Percentiles rank a stretch among this genome's conserved stretches.
Evolutionary conservation across 2,329 filamentous ascomycete genomes (phyloP).

Genomic region (Colletotrichum eleusines): DNA sequence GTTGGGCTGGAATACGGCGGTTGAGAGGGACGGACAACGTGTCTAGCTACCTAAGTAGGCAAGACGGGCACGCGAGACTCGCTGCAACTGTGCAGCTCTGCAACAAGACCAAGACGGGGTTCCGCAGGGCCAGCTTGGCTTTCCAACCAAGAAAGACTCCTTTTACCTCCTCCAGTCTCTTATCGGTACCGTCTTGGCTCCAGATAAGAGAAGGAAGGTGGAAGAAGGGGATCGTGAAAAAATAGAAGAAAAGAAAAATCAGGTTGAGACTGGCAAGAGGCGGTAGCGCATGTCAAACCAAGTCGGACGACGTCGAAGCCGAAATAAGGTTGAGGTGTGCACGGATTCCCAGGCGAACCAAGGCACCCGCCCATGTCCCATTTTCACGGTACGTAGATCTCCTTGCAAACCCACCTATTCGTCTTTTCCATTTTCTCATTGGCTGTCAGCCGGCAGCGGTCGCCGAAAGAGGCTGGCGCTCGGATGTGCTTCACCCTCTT

Average conservation of each 20-base stretch:
- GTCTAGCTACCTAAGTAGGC: too few species aligned
- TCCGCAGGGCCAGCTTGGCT: conserved; percentile 2
- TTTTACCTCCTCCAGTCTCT: background rate
- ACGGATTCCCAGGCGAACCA: conserved; percentile 10
- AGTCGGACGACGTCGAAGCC: conserved; percentile 49
- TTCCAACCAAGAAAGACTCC: too few species aligned
- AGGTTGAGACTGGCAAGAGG: conserved; percentile 26
- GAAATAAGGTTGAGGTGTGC: conserved; percentile 51
- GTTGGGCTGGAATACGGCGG: too few species aligned
- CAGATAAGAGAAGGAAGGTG: background rate
- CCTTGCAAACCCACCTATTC: conserved; percentile 21
- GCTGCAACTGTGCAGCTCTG: conserved; percentile 11
- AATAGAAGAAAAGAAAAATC: background rate
- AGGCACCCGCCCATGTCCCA: conserved; percentile 40
- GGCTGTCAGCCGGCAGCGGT: background rate
- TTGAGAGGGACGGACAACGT: too few species aligned
- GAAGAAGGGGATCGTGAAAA: background rate
- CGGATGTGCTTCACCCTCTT: conserved; percentile 47
- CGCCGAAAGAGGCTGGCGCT: conserved; percentile 32
- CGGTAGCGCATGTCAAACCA: conserved; percentile 36
- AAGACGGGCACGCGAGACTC: conserved; percentile 1
- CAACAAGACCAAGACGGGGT: conserved; percentile 13
- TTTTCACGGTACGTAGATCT: background rate
- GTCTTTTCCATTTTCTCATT: background rate
- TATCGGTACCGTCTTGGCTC: background rate